phyloP scores from a whole-genome alignment of 768 basidiomycete species.

The Auricularia sp. region DNA sequence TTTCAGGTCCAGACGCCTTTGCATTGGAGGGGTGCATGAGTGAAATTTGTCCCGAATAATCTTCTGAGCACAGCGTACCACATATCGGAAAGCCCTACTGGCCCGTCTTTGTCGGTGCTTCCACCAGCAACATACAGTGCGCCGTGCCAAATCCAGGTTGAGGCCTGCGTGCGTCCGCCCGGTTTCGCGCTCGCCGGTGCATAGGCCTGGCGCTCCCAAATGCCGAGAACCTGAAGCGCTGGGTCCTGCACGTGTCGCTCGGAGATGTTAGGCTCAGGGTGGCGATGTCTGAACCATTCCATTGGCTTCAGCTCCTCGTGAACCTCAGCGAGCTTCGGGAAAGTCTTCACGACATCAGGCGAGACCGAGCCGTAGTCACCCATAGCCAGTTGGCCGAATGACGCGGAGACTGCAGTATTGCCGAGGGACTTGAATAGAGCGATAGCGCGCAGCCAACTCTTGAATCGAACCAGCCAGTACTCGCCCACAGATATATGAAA shows the following conservation, averaged over 20 bases:
- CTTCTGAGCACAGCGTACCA: constrained; percentile 5
- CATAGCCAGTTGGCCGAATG: neutral
- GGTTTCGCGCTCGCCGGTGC: constrained; percentile 17
- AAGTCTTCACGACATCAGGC: constrained; percentile 14
- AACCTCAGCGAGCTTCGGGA: neutral
- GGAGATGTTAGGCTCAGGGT: constrained; percentile 5
- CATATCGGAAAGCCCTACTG: constrained; percentile 11
- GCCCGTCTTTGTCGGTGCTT: constrained; percentile 11
- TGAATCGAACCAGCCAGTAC: constrained; percentile 18
- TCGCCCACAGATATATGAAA: constrained; percentile 19
- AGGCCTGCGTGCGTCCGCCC: constrained; percentile 17
- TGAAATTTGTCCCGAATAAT: neutral
- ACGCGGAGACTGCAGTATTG: constrained; percentile 22
- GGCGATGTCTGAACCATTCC: neutral
- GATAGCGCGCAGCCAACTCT: constrained; percentile 14
- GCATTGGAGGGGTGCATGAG: neutral
- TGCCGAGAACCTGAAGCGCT: constrained; percentile 21
- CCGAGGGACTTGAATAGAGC: constrained; percentile 22
- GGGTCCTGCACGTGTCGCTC: constrained; percentile 26
- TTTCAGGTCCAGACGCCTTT: constrained; percentile 6
- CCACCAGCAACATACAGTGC: constrained; percentile 6
- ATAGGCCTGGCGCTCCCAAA: neutral
- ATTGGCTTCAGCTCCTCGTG: neutral
- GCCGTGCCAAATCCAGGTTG: constrained; percentile 17
- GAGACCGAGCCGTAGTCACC: constrained; percentile 8